Evolutionary conservation across 2,329 filamentous ascomycete species (phyloP), one percentile per base, ranked within the genome.

Genomic region (Fusarium pseudoanthophilum): DNA sequence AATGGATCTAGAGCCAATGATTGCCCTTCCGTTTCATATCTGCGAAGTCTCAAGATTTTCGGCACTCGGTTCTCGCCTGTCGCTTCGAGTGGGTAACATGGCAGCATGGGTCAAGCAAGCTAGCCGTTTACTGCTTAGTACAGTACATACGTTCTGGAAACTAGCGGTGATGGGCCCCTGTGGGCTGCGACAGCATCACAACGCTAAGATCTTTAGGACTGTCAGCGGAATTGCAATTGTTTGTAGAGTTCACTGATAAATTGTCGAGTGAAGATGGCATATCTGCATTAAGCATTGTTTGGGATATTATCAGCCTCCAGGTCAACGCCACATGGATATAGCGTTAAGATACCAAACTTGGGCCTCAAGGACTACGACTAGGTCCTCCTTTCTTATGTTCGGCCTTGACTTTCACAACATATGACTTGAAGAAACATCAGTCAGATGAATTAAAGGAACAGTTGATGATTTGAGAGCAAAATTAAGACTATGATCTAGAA

Each of bases 241-340:
- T 26, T 26, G 26, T 26, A 8, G 7, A 45, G 24, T 18, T 45
- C 42, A 26, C 11, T 13, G 16, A 45, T 13, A 26, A 26, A 26
- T 26, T 26, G 26, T 5, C 26, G 26, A 26, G 26, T 26, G 26
- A 26, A 26, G 26, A 26, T 26, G 26, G 26, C 26, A 26, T 26
- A 26, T 26, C 26, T 26, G 26, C 26, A 26, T 4, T 26, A 26
- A 26, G 5, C 15, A 43, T 42, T 7, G 0, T 24, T 24, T 3
- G 16, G 40, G n/a, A n/a, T 7, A 42, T 7, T 11, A 10, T 14
- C 0, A 14, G 14, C 3, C 5, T 42, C 2, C 7, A 43, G 40
- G 15, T 18, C 10, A 24, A 43, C 0, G 0, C 10, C 10, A 18
- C 11, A 24, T 16, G 1, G 10, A 1, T 24, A 4, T 18, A 1